A percentile compares a stretch with the other conserved stretches of the same genome.
phyloP scores from a whole-genome alignment of 2,329 filamentous ascomycete species.

The Sarocladium kiliense region DNA sequence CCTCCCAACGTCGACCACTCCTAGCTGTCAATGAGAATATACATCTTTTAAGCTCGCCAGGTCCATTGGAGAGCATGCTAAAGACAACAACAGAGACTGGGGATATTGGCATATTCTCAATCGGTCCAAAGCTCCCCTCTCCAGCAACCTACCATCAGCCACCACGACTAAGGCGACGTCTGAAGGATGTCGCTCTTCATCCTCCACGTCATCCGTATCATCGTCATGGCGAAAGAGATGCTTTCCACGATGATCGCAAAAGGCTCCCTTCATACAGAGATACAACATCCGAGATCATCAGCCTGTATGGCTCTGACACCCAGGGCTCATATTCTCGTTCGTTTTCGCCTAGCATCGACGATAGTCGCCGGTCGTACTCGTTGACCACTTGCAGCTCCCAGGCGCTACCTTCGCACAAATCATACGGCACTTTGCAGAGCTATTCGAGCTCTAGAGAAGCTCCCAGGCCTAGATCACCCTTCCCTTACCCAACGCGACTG shows the following conservation, averaged over 20 bases:
- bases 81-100: slow-evolving; percentile 62
- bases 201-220: not conserved
- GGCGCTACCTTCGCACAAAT: slow-evolving; percentile 40
- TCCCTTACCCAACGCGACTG: slow-evolving; percentile 52
- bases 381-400: slow-evolving; percentile 47
- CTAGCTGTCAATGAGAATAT: slow-evolving; percentile 39
- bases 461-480: slow-evolving; percentile 53
- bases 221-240: not conserved
- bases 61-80: slow-evolving; percentile 58
- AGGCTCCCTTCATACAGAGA: slow-evolving; percentile 42
- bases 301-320: slow-evolving; percentile 49
- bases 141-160: slow-evolving; percentile 24
- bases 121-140: slow-evolving; percentile 24
- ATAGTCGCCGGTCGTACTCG: slow-evolving; percentile 47
- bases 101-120: slow-evolving; percentile 58
- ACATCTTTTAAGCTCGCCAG: slow-evolving; percentile 41
- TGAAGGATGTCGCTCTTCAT: not conserved
- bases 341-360: slow-evolving; percentile 37
- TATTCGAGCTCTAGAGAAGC: slow-evolving; percentile 31
- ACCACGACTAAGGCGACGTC: slow-evolving; percentile 15
- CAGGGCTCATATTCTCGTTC: slow-evolving; percentile 38
- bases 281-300: slow-evolving; percentile 49
- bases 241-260: slow-evolving; percentile 34
- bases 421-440: slow-evolving; percentile 43
- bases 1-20: slow-evolving; percentile 32